Conservation (phyloP, 2,329 filamentous ascomycete species). For the Aspergillus floridensis region DNA sequence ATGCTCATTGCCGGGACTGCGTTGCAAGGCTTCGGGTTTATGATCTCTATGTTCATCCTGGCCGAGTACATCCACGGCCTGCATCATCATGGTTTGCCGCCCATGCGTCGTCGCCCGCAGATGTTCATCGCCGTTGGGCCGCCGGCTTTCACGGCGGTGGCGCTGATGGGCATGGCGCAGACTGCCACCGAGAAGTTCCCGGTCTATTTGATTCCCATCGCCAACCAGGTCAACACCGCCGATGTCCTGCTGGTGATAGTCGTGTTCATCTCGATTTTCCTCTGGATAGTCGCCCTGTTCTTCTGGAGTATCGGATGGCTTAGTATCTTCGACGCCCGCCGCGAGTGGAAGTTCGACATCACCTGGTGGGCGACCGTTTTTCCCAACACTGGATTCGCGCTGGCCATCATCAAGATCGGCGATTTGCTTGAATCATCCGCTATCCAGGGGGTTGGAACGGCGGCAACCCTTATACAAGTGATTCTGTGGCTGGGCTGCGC, state of each 20-base stretch:
- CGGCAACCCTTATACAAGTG: neutral
- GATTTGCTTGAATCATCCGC: neutral
- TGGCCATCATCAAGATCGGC: neutral
- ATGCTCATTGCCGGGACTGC: neutral
- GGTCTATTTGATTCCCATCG: neutral
- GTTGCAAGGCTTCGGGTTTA: neutral
- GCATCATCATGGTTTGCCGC: neutral
- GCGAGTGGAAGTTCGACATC: neutral
- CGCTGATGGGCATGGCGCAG: slow-evolving; percentile 1
- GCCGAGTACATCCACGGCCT: neutral
- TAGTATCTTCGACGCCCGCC: neutral
- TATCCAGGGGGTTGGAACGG: neutral
- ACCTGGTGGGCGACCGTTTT: neutral
- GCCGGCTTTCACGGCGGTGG: neutral
- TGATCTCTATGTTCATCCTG: neutral
- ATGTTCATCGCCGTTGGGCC: neutral
- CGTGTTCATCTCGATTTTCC: neutral
- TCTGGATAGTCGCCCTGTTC: neutral
- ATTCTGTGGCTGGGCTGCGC: neutral
- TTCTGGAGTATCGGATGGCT: neutral
- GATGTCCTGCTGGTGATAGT: neutral
- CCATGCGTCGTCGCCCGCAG: neutral
- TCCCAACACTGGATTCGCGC: neutral
- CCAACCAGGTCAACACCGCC: neutral
- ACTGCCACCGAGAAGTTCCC: neutral